A percentile compares a stretch with the other conserved stretches of the same genome.
These are phyloP conservation scores for Coprinellus aureogranulatus DNA, from an alignment of 768 basidiomycete genomes.

Conservation along the genomic window DNA sequence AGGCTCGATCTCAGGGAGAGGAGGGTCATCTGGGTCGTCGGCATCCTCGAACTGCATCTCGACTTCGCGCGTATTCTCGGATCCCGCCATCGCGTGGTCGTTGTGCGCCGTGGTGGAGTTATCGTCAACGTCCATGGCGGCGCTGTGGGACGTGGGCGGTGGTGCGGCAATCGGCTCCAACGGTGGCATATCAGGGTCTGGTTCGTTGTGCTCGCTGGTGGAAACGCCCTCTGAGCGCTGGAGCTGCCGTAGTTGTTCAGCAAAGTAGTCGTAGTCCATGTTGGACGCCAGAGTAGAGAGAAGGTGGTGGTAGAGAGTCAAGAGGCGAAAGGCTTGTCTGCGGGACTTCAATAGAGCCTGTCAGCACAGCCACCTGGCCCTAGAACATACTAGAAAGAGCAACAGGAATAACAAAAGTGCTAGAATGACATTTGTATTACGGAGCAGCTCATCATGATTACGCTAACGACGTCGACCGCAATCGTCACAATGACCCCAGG, in stretches of 20 bases:
- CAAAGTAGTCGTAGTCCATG: conserved; percentile 3
- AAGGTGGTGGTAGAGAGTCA: conserved; percentile 9
- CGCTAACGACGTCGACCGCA: not conserved
- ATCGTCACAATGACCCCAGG: no score
- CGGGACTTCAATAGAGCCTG: no score
- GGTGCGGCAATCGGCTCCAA: conserved; percentile 24
- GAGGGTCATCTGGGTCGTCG: conserved; percentile 18
- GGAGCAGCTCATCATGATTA: not conserved
- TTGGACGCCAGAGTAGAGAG: not conserved
- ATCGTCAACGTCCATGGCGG: conserved; percentile 1
- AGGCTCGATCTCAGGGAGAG: conserved; percentile 7
- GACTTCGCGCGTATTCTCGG: conserved; percentile 30
- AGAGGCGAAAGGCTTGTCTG: not conserved
- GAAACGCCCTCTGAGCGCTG: not conserved
- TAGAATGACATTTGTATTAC: not conserved
- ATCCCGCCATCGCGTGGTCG: conserved; percentile 13
- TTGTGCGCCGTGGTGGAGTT: not conserved
- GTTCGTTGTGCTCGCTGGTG: not conserved
- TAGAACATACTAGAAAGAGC: conserved; percentile 13
- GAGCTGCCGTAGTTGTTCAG: not conserved
- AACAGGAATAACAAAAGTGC: not conserved
- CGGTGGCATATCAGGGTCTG: conserved; percentile 40
- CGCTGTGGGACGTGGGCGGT: not conserved
- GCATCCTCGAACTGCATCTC: conserved; percentile 32
- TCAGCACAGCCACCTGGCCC: not conserved